Evolutionary conservation across 768 basidiomycete species (phyloP).

Genomic region (Agaricus subrufescens): DNA sequence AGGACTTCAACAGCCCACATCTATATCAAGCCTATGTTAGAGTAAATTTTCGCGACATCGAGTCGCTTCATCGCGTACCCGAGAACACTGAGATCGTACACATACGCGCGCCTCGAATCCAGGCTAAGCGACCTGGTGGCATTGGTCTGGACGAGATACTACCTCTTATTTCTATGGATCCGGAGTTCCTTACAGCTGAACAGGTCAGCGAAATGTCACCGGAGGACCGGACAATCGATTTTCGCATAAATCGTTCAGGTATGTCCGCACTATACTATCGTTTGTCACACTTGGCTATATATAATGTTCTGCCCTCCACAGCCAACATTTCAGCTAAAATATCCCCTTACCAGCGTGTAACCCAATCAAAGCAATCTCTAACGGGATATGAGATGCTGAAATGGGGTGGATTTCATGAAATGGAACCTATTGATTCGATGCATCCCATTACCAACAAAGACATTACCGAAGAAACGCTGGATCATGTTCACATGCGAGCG

Average conservation of each 20-base stretch:
- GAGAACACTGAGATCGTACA: slow-evolving; percentile 19
- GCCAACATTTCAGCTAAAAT: too few species aligned
- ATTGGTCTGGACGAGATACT: slow-evolving; percentile 32
- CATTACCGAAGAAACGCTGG: slow-evolving; percentile 19
- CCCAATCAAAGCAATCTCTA: too few species aligned
- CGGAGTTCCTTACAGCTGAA: slow-evolving; percentile 8
- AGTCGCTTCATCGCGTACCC: slow-evolving; percentile 34
- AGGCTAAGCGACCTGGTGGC: slow-evolving; percentile 22
- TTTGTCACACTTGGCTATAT: too few species aligned
- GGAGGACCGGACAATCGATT: slow-evolving; percentile 12
- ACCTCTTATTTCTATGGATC: slow-evolving; percentile 15
- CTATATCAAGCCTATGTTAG: slow-evolving; percentile 38
- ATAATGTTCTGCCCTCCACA: too few species aligned
- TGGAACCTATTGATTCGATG: slow-evolving; percentile 23
- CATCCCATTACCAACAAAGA: slow-evolving; percentile 18
- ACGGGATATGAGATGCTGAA: slow-evolving; percentile 18
- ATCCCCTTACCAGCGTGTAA: too few species aligned
- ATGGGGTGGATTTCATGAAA: slow-evolving; percentile 34
- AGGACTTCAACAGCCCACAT: slow-evolving; percentile 46
- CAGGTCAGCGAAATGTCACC: slow-evolving; percentile 3
- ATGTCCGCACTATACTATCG: slow-evolving; percentile 1
- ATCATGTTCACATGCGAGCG: slow-evolving; percentile 25
- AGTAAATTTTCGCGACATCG: slow-evolving; percentile 41
- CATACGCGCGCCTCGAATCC: slow-evolving; percentile 20
- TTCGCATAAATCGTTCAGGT: slow-evolving; percentile 13